Percentiles rank a stretch among this genome's conserved stretches.
These are phyloP conservation scores for Cladosporium sp. DNA, from an alignment of 2,329 filamentous ascomycete species.

Conservation along the genomic window DNA sequence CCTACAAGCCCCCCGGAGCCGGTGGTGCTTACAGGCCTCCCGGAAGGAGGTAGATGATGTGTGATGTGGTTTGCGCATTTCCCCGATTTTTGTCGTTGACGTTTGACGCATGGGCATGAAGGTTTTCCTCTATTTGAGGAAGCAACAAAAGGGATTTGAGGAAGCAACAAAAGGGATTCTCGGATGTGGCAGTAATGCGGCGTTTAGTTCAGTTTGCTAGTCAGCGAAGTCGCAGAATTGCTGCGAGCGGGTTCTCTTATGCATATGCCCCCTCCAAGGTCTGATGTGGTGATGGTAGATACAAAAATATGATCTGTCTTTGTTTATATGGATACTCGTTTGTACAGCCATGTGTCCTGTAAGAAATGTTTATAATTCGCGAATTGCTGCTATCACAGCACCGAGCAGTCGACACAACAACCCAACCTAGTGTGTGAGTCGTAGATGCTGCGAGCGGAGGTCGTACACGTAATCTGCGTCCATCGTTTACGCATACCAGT, in stretches of 20 bases:
- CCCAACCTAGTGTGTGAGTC: too few relatives aligned
- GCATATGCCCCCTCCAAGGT: not conserved
- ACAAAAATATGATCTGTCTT: not conserved
- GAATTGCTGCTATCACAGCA: too few relatives aligned
- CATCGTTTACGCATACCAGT: too few relatives aligned
- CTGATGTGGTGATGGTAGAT: not conserved
- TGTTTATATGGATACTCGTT: too few relatives aligned
- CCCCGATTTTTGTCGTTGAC: not conserved
- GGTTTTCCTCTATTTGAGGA: not conserved
- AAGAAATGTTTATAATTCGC: too few relatives aligned
- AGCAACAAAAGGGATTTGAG: too few relatives aligned
- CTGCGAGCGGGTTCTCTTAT: not conserved
- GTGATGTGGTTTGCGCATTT: not conserved
- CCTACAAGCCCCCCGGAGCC: conserved; percentile 28
- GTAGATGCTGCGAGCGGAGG: too few relatives aligned
- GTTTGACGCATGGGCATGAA: not conserved
- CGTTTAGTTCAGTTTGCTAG: conserved; percentile 2
- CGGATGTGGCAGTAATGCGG: conserved; percentile 2
- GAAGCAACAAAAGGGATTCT: not conserved
- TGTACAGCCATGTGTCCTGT: too few relatives aligned
- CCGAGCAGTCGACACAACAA: too few relatives aligned
- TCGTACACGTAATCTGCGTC: too few relatives aligned
- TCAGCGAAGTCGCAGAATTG: not conserved
- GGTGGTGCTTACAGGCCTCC: conserved; percentile 26
- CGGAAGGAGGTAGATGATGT: conserved; percentile 14